phyloP scores from a whole-genome alignment of 495 filamentous ascomycete genomes.

The Thermochaetoides thermophila region DNA sequence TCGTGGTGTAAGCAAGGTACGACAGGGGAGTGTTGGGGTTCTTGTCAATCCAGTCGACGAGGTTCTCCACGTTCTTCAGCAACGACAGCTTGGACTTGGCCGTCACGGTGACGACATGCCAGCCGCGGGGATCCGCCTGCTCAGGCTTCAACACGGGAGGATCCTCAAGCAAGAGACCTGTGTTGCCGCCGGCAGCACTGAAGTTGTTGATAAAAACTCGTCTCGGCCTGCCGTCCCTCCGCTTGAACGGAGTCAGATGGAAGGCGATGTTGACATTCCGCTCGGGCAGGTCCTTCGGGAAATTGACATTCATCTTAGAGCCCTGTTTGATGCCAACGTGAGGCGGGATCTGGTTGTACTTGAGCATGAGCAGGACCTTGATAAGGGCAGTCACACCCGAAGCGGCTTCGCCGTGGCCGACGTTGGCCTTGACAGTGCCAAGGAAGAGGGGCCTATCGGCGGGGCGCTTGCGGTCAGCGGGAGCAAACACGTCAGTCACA shows the following conservation, averaged over 20 bases:
- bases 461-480: conserved; percentile 45
- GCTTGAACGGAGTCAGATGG: conserved; percentile 45
- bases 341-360: conserved; percentile 68
- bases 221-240: conserved; percentile 45
- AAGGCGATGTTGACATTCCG: conserved; percentile 57
- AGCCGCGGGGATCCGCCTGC: conserved; percentile 30
- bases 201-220: conserved; percentile 57
- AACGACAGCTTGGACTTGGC: conserved; percentile 44
- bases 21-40: conserved; percentile 37
- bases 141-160: conserved; percentile 18
- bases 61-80: conserved; percentile 34
- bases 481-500: conserved; percentile 69
- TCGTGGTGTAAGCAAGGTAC: conserved; percentile 64
- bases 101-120: conserved; percentile 42
- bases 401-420: conserved; percentile 81
- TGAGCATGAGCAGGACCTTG: conserved; percentile 80
- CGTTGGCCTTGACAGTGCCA: conserved; percentile 75
- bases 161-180: conserved; percentile 49
- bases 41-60: conserved; percentile 38
- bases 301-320: conserved; percentile 56
- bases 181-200: conserved; percentile 54
- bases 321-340: conserved; percentile 76
- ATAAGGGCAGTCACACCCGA: conserved; percentile 71
- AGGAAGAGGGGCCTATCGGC: conserved; percentile 60
- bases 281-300: conserved; percentile 57